Evolutionary conservation across 2,329 filamentous ascomycete genomes (phyloP).

Genomic region (Taxawa tesnikishii): DNA sequence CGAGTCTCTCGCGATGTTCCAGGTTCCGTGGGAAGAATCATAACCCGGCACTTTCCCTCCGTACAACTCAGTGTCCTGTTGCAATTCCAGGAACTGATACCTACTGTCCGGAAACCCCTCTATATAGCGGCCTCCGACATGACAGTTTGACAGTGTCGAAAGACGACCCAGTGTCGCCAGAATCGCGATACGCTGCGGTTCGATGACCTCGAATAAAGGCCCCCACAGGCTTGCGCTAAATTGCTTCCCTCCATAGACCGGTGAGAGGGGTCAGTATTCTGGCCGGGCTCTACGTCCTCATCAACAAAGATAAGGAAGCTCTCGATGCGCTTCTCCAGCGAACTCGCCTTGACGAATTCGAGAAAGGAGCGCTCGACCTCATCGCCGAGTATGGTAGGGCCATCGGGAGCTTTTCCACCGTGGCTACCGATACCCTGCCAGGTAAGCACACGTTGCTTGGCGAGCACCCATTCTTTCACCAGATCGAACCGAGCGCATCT

Average conservation of each 20-base stretch:
- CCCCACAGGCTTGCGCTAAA: too few species aligned
- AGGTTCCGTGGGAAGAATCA: slow-evolving; percentile 1
- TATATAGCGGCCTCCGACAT: slow-evolving; percentile 35
- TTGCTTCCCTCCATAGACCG: too few species aligned
- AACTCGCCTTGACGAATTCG: neutral
- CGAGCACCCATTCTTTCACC: neutral
- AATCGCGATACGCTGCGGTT: slow-evolving; percentile 17
- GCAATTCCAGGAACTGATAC: slow-evolving; percentile 16
- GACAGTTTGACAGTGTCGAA: slow-evolving; percentile 45
- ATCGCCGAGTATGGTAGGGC: too few species aligned
- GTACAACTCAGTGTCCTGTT: neutral
- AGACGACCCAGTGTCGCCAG: slow-evolving; percentile 49
- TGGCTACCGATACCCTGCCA: too few species aligned
- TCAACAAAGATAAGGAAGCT: neutral
- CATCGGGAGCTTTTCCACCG: too few species aligned
- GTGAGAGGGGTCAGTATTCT: too few species aligned
- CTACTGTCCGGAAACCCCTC: slow-evolving; percentile 19
- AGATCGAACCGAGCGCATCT: neutral
- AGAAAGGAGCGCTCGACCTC: neutral
- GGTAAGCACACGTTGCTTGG: too few species aligned
- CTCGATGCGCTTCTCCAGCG: too few species aligned
- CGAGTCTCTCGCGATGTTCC: slow-evolving; percentile 7
- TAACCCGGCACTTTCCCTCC: neutral
- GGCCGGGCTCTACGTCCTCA: too few species aligned
- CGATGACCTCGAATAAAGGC: neutral